Base-by-base conservation (phyloP, 148 eudicot species). In the Rhododendron vialii region DNA sequence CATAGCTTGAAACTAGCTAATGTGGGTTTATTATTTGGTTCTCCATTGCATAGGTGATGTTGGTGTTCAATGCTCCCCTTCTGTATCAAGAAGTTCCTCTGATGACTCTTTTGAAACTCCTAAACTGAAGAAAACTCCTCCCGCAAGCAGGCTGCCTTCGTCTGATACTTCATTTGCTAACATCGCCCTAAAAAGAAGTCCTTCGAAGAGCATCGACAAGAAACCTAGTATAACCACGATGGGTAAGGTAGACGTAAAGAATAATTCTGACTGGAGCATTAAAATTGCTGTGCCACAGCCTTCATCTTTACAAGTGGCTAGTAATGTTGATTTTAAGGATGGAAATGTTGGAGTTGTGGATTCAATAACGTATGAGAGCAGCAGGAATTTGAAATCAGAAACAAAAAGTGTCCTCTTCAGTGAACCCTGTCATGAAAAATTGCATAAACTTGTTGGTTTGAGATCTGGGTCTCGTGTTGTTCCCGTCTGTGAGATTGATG, bases 391-490 rank as follows among this genome's bases (percentile, higher is more conserved):
- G 43, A 88, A 86, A 83, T 82, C 86, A 24, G 92, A 87, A 87
- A 84, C 84, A 7, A 88, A 87, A 59, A 71, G 81, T 26, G 86
- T 65, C 69, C 87, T 87, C 50, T 86, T 82, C 51, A 84, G 77
- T 65, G 86, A 86, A 88, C 85, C 78, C 57, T 84, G 86, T 20
- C 92, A 85, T 80, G 94, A 90, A 81, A 88, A 82, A 75, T 53
- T 85, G 78, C 90, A 78, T 69, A 90, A 80, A 87, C 75, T 84
- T 74, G 84, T 82, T 30, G 84, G 84, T 82, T 88, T 78, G 65
- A 88, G 90, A 51, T 74, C 87, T 67, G 86, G 93, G 55, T 88
- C 94, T 83, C 93, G 91, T 57, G 94, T 92, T 45, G 94, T 92
- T 85, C 96, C 98, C 15, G 86, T 89, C 18, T 43, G 53, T n/a